Conservation (phyloP, 1,284 basidiomycete genomes). For the Sphagnurus paluster region DNA sequence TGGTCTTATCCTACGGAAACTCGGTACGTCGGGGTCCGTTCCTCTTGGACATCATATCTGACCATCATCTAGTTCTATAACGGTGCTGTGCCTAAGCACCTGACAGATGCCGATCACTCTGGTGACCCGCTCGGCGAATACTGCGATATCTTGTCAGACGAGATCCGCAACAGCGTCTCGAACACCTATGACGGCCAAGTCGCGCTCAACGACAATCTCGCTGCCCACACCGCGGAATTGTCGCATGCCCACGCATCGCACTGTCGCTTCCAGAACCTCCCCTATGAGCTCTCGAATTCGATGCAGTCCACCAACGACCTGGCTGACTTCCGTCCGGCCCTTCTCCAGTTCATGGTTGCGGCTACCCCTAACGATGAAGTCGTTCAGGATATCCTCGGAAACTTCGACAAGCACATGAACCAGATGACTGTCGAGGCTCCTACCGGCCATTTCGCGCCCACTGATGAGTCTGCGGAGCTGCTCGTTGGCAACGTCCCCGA, state of each 20-base stretch:
- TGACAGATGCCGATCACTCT: slow-evolving; percentile 35
- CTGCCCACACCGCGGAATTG: slow-evolving; percentile 33
- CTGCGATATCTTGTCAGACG: slow-evolving; percentile 49
- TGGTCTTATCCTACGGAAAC: slow-evolving; percentile 79
- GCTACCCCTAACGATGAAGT: slow-evolving; percentile 62
- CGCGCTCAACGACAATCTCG: slow-evolving; percentile 27
- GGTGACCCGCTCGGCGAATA: slow-evolving; percentile 56
- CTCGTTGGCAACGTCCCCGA: slow-evolving; percentile 65
- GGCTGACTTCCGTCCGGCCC: slow-evolving; percentile 52
- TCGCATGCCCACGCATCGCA: slow-evolving; percentile 52
- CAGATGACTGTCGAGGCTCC: slow-evolving; percentile 49
- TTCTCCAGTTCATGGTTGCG: slow-evolving; percentile 75
- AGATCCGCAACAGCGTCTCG: slow-evolving; percentile 31
- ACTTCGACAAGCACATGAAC: slow-evolving; percentile 50
- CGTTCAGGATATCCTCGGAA: slow-evolving; percentile 48
- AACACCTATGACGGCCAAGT: slow-evolving; percentile 36
- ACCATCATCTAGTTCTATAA: slow-evolving; percentile 58
- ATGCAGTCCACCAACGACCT: slow-evolving; percentile 28
- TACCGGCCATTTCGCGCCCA: slow-evolving; percentile 50
- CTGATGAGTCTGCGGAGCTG: slow-evolving; percentile 39
- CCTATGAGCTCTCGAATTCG: slow-evolving; percentile 21
- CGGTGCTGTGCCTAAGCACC: slow-evolving; percentile 45
- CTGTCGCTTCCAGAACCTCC: slow-evolving; percentile 46
- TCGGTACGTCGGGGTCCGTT: slow-evolving; percentile 52
- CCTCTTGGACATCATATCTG: slow-evolving; percentile 18